These are phyloP conservation scores for Zymoseptoria crescenta DNA, from an alignment of 2,329 filamentous ascomycete genomes.

Conservation along the genomic window DNA sequence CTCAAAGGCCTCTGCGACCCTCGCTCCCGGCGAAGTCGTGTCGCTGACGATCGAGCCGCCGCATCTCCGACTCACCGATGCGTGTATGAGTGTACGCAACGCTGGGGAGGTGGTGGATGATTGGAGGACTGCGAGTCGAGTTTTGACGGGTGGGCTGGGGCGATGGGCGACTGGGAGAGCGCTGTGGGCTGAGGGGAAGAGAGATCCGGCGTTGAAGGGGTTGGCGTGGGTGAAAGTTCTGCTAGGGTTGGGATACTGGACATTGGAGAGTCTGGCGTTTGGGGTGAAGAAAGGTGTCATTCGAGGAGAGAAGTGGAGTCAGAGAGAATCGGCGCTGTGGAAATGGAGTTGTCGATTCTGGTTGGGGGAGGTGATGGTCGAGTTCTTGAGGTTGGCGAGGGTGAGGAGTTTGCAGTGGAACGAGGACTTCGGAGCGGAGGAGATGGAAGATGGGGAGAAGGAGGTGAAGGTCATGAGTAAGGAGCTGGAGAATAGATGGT, in stretches of 20 bases:
- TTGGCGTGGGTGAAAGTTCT: slow-evolving; percentile 63
- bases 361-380: slow-evolving; percentile 67
- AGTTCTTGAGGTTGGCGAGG: slow-evolving; percentile 57
- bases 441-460: slow-evolving; percentile 35
- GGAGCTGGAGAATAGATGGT: slow-evolving; percentile 44
- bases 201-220: slow-evolving; percentile 39
- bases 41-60: slow-evolving; percentile 33
- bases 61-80: slow-evolving; percentile 26
- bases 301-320: slow-evolving; percentile 24
- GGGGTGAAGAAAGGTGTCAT: slow-evolving; percentile 67
- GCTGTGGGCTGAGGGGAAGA: slow-evolving; percentile 28
- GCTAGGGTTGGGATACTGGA: slow-evolving; percentile 63
- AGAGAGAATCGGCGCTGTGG: slow-evolving; percentile 53
- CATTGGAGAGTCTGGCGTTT: slow-evolving; percentile 76
- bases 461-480: slow-evolving; percentile 22
- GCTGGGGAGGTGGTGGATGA: slow-evolving; percentile 62
- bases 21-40: slow-evolving; percentile 37
- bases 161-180: slow-evolving; percentile 60
- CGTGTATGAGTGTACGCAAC: slow-evolving; percentile 29
- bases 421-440: slow-evolving; percentile 26
- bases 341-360: slow-evolving; percentile 73
- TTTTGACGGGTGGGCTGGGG: slow-evolving; percentile 66
- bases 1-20: slow-evolving; percentile 30
- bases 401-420: slow-evolving; percentile 36
- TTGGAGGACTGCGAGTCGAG: slow-evolving; percentile 60